A percentile compares a stretch with the other conserved stretches of the same genome.
These are phyloP conservation scores for Pholiota adiposa DNA, from an alignment of 1,284 basidiomycete genomes.

Conservation along the genomic window DNA sequence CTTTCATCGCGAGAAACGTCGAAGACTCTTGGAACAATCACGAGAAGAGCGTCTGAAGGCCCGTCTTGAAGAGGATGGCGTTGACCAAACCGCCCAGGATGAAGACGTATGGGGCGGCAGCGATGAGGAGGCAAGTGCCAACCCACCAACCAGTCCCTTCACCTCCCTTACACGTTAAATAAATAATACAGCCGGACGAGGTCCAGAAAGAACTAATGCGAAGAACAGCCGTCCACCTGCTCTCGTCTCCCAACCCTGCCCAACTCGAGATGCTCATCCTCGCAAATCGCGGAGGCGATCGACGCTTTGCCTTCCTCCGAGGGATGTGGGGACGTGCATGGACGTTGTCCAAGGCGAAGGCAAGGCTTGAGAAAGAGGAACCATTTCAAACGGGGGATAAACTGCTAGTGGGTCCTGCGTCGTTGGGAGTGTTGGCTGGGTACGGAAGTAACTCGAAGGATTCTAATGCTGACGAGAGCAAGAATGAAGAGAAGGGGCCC, in stretches of 20 bases:
- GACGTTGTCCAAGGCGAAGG: slow-evolving; percentile 52
- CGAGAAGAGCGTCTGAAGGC: slow-evolving; percentile 69
- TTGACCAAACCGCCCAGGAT: slow-evolving; percentile 28
- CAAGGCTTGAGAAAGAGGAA: slow-evolving; percentile 37
- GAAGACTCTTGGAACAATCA: slow-evolving; percentile 60
- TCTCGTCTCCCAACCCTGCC: slow-evolving; percentile 71
- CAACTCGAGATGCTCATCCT: slow-evolving; percentile 88
- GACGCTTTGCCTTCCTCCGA: slow-evolving; percentile 76
- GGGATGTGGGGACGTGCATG: slow-evolving; percentile 75
- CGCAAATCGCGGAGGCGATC: slow-evolving; percentile 77
- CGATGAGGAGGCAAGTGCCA: slow-evolving; percentile 82
- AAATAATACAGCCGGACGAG: slow-evolving; percentile 79
- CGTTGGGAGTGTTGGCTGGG: slow-evolving; percentile 54
- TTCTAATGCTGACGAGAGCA: slow-evolving; percentile 11
- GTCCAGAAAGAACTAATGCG: slow-evolving; percentile 70
- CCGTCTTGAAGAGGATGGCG: slow-evolving; percentile 49
- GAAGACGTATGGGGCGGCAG: slow-evolving; percentile 67
- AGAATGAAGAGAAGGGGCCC: too few species aligned
- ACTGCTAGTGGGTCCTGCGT: slow-evolving; percentile 25
- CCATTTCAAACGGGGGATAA: slow-evolving; percentile 32
- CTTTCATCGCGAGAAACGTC: slow-evolving; percentile 67
- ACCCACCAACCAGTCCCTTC: too few species aligned
- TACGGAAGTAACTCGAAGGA: slow-evolving; percentile 59
- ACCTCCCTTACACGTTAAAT: too few species aligned
- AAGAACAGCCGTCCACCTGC: slow-evolving; percentile 72